Conservation (phyloP, 331 rosid species). For the Quercus phellos region DNA sequence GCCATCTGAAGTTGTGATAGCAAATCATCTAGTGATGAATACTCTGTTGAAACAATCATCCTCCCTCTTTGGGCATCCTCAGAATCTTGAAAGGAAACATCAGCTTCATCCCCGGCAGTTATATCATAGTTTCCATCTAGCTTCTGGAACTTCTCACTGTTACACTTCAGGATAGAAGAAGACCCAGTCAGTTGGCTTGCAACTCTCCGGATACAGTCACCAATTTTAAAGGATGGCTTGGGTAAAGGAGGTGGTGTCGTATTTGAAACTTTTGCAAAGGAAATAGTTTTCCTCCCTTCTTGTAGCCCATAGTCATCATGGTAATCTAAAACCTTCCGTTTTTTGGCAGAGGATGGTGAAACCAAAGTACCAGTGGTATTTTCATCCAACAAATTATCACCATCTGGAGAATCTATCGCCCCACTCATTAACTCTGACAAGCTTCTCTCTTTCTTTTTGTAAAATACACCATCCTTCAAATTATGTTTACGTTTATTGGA, state of each 20-base stretch:
- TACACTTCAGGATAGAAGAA: conserved; percentile 42
- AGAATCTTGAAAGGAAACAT: conserved; percentile 29
- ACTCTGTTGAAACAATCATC: conserved; percentile 37
- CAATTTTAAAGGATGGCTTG: conserved; percentile 73
- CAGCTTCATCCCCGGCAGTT: conserved; percentile 34
- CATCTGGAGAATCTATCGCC: conserved; percentile 38
- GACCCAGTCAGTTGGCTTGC: conserved; percentile 84
- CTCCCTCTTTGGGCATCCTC: conserved; percentile 47
- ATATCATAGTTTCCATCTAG: conserved; percentile 40
- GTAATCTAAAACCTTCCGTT: conserved; percentile 46
- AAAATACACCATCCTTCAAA: conserved; percentile 47
- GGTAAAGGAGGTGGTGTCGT: conserved; percentile 17
- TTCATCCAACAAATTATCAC: conserved; percentile 45
- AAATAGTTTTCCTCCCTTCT: conserved; percentile 56
- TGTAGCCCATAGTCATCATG: conserved; percentile 41
- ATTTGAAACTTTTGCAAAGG: conserved; percentile 51
- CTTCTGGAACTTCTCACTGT: conserved; percentile 51
- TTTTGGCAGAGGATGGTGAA: conserved; percentile 14
- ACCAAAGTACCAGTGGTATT: conserved; percentile 20
- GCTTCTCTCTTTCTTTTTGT: conserved; percentile 64
- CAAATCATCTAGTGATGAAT: conserved; percentile 61
- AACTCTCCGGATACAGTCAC: conserved; percentile 87
- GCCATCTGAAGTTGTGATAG: conserved; percentile 57
- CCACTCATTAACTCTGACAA: conserved; percentile 69
- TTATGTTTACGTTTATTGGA: conserved; percentile 70